Percentiles rank a stretch among this genome's conserved stretches.
Conservation (phyloP, 768 basidiomycete genomes). For the Mycena galopus region DNA sequence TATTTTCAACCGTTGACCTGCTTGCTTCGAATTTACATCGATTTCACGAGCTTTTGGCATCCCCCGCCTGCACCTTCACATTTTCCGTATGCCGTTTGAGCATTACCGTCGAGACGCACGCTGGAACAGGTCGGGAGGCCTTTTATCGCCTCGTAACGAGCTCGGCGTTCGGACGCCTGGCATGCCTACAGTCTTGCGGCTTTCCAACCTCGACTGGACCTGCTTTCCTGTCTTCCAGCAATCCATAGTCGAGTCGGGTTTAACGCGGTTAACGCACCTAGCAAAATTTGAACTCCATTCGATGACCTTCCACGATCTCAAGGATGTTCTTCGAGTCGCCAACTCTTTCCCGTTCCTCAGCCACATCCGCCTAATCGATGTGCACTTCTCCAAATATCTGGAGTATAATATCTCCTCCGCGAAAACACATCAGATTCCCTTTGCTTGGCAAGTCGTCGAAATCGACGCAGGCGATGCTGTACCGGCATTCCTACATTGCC, state of each 20-base stretch:
- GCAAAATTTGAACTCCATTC: conserved; percentile 6
- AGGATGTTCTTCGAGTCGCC: neutral
- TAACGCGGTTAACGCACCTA: conserved; percentile 10
- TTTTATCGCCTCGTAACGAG: conserved; percentile 16
- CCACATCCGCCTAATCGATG: conserved; percentile 17
- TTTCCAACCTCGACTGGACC: conserved; percentile 24
- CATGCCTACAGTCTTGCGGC: neutral
- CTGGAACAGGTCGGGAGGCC: neutral
- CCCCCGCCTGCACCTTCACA: conserved; percentile 11
- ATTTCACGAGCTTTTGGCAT: conserved; percentile 21
- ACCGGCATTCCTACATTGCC: conserved; percentile 16
- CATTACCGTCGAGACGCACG: neutral
- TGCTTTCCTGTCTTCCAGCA: conserved; percentile 9
- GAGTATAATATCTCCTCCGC: conserved; percentile 23
- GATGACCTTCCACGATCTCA: conserved; percentile 28
- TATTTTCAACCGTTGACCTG: conserved; percentile 36
- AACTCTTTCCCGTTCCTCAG: conserved; percentile 2
- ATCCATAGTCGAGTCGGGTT: neutral
- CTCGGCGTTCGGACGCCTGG: conserved; percentile 8
- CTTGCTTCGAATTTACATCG: neutral
- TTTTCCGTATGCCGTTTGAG: neutral
- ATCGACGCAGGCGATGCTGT: conserved; percentile 27
- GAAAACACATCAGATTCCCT: neutral
- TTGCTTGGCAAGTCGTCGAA: conserved; percentile 17
- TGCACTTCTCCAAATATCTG: conserved; percentile 24